Base-by-base conservation (phyloP, 305 asterid species). In the Euphrasia arctica region DNA sequence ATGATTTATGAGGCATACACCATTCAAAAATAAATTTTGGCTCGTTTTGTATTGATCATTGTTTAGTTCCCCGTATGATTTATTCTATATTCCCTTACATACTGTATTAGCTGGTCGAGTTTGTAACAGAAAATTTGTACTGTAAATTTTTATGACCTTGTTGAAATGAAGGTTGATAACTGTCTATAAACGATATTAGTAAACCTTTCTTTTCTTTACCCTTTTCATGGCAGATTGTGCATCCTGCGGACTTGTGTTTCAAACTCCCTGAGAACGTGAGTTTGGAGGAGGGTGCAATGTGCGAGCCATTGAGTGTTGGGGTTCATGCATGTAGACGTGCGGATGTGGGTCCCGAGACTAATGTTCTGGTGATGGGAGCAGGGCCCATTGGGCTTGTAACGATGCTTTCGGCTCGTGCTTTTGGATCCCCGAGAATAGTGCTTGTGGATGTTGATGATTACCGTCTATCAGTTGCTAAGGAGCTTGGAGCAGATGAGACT, bases 211-310 rank as follows among this genome's bases (percentile, higher is more conserved):
- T 50, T n/a, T 68, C 27, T 51, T 54, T 54, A 42, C 13, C 28
- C 18, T 34, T 14, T 28, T 60, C 11, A 11, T 68, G 39, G 51
- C 80, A 87, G 95, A 78, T 87, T 64, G 95, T 88, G 71, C 95
- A 88, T 80, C 94, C 94, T 12, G 95, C 95, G 9, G 81, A 86
- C 60, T 77, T 85, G 56, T 89, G 96, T 54, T 89, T 86, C 79
- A 89, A 89, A 61, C 83, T 89, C 34, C 96, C 96, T 0, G 93
- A 83, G 18, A 81, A 86, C 43, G 85, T 89, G 77, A 90, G 94
- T 68, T 73, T 90, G 79, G 97, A 90, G 81, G 97, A 90, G 72
- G 95, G 97, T 54, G 97, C 97, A 27, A 82, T 90, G 95, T 89
- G 95, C 56, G 97, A 90, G 84, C 97, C 97, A 32, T 68, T 90